phyloP scores from a whole-genome alignment of 169 alveolate species.

The Plasmodium berghei region DNA sequence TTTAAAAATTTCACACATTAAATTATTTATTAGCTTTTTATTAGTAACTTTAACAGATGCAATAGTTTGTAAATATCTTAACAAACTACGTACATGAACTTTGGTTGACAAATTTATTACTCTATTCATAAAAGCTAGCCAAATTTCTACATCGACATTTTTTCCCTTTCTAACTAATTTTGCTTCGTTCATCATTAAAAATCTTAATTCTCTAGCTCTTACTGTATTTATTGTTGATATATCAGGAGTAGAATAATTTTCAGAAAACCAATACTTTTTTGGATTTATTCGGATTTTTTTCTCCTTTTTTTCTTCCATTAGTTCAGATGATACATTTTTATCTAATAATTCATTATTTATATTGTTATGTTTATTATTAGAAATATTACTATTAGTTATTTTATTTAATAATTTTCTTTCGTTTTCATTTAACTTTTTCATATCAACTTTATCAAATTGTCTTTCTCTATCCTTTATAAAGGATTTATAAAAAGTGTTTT shows the following conservation, averaged over 20 bases:
- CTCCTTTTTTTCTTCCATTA: conserved; percentile 16
- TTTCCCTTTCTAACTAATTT: conserved; percentile 67
- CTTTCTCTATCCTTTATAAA: conserved; percentile 71
- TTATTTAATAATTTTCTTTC: conserved; percentile 41
- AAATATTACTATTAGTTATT: conserved; percentile 10
- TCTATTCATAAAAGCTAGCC: conserved; percentile 76
- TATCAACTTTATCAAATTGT: conserved; percentile 38
- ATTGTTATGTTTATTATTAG: conserved; percentile 9
- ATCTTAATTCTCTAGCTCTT: conserved; percentile 57
- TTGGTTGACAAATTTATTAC: conserved; percentile 65
- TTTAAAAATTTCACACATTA: conserved; percentile 75
- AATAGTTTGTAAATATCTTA: conserved; percentile 83
- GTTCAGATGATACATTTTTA: conserved; percentile 4
- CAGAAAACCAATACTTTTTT: conserved; percentile 43
- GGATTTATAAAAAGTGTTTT: conserved; percentile 66
- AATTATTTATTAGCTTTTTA: conserved; percentile 42
- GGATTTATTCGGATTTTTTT: conserved; percentile 54
- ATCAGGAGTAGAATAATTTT: conserved; percentile 37
- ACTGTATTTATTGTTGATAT: conserved; percentile 25
- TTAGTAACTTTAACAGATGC: conserved; percentile 77
- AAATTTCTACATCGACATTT: conserved; percentile 50
- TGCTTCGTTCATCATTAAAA: conserved; percentile 73
- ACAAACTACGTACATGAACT: conserved; percentile 78
- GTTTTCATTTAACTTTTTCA: conserved; percentile 55
- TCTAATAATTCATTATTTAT: conserved; percentile 27